Conservation (phyloP, 371 early-diverging fungal species). For the Mortierella sp. region DNA sequence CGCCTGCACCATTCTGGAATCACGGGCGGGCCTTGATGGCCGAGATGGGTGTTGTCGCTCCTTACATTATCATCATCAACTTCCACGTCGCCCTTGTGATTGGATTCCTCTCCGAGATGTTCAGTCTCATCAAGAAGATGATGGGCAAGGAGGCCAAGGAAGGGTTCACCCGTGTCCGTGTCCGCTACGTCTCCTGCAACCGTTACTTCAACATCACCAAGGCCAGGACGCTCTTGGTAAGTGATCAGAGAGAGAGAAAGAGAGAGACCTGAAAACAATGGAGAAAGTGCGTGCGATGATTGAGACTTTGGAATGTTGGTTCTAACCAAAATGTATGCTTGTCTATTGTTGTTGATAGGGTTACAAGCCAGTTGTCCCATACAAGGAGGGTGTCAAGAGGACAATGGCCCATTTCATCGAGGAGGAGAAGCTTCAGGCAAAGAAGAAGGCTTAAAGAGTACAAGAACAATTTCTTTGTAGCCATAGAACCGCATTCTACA, state of each 20-base stretch:
- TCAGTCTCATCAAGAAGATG: conserved; percentile 35
- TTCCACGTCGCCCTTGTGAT: conserved; percentile 49
- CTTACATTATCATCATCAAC: conserved; percentile 53
- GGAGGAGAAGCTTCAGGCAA: conserved; percentile 37
- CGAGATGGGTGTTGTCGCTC: conserved; percentile 44
- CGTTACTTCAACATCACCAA: conserved; percentile 89
- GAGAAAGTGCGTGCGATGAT: too few relatives aligned
- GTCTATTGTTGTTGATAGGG: conserved; percentile 21
- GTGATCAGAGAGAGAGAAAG: not conserved
- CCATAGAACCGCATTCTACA: too few relatives aligned
- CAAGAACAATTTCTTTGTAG: not conserved
- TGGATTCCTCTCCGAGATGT: conserved; percentile 53
- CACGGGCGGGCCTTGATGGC: conserved; percentile 69
- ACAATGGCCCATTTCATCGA: conserved; percentile 49
- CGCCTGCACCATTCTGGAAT: conserved; percentile 95
- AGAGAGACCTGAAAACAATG: not conserved
- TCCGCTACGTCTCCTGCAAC: conserved; percentile 50
- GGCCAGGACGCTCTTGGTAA: conserved; percentile 81
- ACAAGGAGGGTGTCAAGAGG: conserved; percentile 55
- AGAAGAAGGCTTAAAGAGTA: conserved; percentile 27
- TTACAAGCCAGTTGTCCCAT: conserved; percentile 48
- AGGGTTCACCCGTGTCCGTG: conserved; percentile 54
- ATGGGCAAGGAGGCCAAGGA: conserved; percentile 58
- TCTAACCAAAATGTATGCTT: not conserved
- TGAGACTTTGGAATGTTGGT: not conserved